Percentiles rank a stretch among this genome's conserved stretches.
phyloP scores from a whole-genome alignment of 2,329 filamentous ascomycete genomes.

The Colletotrichum chrysophilum region DNA sequence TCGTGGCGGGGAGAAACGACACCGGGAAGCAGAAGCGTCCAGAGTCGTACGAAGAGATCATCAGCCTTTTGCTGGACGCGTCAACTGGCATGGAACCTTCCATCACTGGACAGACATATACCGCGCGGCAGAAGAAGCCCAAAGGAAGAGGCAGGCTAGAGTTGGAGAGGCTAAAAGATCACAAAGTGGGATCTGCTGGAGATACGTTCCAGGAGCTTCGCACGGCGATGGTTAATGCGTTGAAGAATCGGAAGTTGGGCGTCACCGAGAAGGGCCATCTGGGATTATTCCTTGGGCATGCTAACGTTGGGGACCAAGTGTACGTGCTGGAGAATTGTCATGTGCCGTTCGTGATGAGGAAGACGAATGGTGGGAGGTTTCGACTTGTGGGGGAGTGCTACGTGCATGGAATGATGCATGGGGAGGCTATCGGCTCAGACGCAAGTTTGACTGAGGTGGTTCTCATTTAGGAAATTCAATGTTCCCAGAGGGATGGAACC shows the following conservation, averaged over 20 bases:
- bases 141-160: background rate
- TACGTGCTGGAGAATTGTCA: conserved; percentile 25
- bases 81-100: background rate
- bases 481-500: background rate
- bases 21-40: background rate
- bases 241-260: background rate
- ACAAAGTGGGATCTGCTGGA: background rate
- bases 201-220: background rate
- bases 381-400: conserved; percentile 40
- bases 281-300: background rate
- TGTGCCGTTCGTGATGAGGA: conserved; percentile 24
- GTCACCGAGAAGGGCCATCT: background rate
- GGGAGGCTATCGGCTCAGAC: conserved; percentile 29
- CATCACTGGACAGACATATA: background rate
- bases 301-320: conserved; percentile 23
- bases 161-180: background rate
- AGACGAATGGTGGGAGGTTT: background rate
- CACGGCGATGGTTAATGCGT: background rate
- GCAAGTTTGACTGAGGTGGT: background rate
- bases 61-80: background rate
- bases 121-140: background rate
- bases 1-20: background rate
- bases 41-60: background rate
- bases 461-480: background rate
- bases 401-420: conserved; percentile 41